A percentile compares a stretch with the other conserved stretches of the same genome.
Evolutionary conservation across 305 asterid species (phyloP).

Genomic region (Solanum hybrid): DNA sequence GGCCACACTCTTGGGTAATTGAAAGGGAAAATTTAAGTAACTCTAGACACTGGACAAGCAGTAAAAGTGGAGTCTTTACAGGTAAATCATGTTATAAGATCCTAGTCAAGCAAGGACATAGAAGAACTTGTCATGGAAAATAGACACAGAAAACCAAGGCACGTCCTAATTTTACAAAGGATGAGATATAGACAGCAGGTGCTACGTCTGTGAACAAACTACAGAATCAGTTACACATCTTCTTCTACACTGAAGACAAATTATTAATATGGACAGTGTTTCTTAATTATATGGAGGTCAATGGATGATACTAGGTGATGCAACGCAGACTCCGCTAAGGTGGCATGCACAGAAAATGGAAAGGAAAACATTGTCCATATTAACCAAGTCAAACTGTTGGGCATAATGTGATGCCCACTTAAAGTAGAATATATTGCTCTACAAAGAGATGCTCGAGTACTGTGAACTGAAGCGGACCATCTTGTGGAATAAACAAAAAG

Average conservation of each 20-base stretch:
- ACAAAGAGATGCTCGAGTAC: background rate
- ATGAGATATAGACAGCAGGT: background rate
- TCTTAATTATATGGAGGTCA: background rate
- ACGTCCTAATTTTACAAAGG: background rate
- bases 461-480: background rate
- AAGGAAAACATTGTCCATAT: background rate
- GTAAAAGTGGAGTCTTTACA: background rate
- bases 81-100: background rate
- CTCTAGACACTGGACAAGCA: background rate
- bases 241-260: background rate
- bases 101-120: background rate
- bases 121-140: background rate
- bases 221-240: background rate
- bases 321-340: background rate
- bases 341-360: background rate
- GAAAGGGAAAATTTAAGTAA: background rate
- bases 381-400: background rate
- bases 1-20: background rate
- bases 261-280: background rate
- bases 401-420: conserved; percentile 2
- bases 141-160: background rate
- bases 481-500: background rate
- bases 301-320: background rate
- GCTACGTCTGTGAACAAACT: background rate
- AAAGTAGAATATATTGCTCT: background rate